A percentile compares a stretch with the other conserved stretches of the same genome.
These are phyloP conservation scores for Hordeum pubiflorum DNA, from an alignment of 202 grass and related monocot genomes.

Conservation along the genomic window DNA sequence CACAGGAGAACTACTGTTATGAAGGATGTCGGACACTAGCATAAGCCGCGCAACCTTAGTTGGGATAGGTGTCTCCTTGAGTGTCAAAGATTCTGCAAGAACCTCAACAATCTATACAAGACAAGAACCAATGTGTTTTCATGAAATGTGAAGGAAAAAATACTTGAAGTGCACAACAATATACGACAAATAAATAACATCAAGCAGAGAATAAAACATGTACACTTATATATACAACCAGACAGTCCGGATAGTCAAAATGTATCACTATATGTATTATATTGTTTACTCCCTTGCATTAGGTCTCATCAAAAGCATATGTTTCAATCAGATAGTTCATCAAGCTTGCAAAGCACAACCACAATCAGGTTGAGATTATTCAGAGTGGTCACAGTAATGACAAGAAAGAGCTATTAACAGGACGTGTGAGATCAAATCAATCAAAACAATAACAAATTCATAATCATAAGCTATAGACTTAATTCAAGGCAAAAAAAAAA, in stretches of 20 bases:
- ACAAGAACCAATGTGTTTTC: constrained; percentile 19
- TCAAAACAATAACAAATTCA: neutral
- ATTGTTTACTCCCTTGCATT: neutral
- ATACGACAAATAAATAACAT: neutral
- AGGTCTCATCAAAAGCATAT: neutral
- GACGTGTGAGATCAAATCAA: neutral
- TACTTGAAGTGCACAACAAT: neutral
- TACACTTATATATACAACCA: neutral
- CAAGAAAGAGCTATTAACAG: neutral
- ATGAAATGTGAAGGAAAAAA: constrained; percentile 8
- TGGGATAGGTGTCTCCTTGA: constrained; percentile 88
- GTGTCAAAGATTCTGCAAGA: constrained; percentile 86
- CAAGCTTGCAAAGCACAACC: neutral
- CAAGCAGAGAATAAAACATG: neutral
- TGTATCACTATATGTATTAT: neutral
- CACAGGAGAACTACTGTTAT: constrained; percentile 94
- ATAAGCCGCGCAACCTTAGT: constrained; percentile 98
- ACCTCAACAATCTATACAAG: constrained; percentile 83
- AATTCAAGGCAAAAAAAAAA: neutral
- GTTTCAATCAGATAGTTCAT: constrained; percentile 5
- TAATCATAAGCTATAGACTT: neutral
- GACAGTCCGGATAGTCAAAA: neutral
- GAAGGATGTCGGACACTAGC: constrained; percentile 94
- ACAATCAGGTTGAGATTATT: neutral
- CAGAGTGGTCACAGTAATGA: neutral